A percentile compares a stretch with the other conserved stretches of the same genome.
phyloP scores from a whole-genome alignment of 306 rosid genomes.

The Styphnolobium japonicum region DNA sequence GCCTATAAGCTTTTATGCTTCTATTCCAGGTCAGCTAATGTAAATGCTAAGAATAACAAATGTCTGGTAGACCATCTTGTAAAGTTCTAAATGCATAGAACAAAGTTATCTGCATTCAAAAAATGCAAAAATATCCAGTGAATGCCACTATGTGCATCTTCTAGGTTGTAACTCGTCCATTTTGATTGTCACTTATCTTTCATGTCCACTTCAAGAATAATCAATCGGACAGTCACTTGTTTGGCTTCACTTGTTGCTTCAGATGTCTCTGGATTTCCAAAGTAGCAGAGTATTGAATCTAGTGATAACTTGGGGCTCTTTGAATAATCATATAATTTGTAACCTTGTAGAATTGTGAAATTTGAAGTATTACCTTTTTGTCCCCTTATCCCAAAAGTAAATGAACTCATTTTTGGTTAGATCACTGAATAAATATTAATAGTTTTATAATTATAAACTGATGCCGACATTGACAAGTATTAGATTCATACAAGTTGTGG shows the following conservation, averaged over 20 bases:
- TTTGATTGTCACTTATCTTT: constrained; percentile 6
- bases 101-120: background rate
- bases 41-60: constrained; percentile 1
- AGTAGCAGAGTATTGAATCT: background rate
- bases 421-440: no score
- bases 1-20: constrained; percentile 79
- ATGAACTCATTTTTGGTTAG: no score
- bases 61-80: constrained; percentile 4
- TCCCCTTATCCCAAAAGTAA: background rate
- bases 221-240: background rate
- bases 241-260: background rate
- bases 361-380: background rate
- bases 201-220: background rate
- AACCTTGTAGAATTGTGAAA: background rate
- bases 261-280: background rate
- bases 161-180: background rate
- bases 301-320: constrained; percentile 5
- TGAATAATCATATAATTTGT: background rate
- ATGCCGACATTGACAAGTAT: background rate
- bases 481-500: background rate
- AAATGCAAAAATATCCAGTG: background rate
- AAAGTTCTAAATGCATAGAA: constrained; percentile 10
- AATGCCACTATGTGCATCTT: constrained; percentile 7
- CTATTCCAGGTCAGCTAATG: constrained; percentile 72
- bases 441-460: constrained; percentile 10